Evolutionary conservation across 805 yeast genomes (phyloP), one percentile per base, ranked within the genome.

Genomic region (Yueomyces sinensis): DNA sequence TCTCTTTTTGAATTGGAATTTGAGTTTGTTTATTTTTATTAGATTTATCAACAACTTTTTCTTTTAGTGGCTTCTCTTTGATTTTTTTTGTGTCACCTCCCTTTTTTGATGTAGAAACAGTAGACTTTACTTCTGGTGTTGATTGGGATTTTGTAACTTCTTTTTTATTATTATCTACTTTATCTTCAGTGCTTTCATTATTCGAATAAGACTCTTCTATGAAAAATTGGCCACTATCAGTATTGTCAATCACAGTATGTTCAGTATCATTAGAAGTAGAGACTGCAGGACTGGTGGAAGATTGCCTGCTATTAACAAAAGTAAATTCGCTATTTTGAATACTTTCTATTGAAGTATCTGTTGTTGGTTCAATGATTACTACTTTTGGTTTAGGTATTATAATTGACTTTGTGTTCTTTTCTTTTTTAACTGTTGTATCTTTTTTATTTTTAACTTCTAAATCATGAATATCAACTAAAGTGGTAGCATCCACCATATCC

Each of bases 401-500:
- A 20, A 20, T 7, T 7, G 24, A 7, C 11, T 7, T 20, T 7
- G 24, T 7, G 11, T 20, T 20, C 11, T 20, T 11, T 11, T 20
- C 24, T 20, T 20, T 20, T 20, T 20, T 20, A 2, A 20, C 11
- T 20, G 7, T 20, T 20, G 11, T 20, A 20, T 11, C 11, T 7
- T 30, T 23, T 5, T 14, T 39, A 27, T 30, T 41, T 32, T 31
- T 35, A n/a, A 58, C 59, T 36, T 54, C 54, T 13, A 47, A 39
- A 34, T 53, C 59, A 22, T 60, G 59, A 16, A 59, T 50, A 43
- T 56, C 50, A 3, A 49, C 46, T 19, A 52, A 42, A 3, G 65
- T 61, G 1, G 76, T 72, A 1, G 86, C 86, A 51, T 74, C 82
- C 3, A 72, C 72, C 30, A 75, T 58, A 41, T 66, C 64, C 22